These are phyloP conservation scores for Leccinum subrobustum DNA, from an alignment of 1,284 basidiomycete species.

Conservation along the genomic window DNA sequence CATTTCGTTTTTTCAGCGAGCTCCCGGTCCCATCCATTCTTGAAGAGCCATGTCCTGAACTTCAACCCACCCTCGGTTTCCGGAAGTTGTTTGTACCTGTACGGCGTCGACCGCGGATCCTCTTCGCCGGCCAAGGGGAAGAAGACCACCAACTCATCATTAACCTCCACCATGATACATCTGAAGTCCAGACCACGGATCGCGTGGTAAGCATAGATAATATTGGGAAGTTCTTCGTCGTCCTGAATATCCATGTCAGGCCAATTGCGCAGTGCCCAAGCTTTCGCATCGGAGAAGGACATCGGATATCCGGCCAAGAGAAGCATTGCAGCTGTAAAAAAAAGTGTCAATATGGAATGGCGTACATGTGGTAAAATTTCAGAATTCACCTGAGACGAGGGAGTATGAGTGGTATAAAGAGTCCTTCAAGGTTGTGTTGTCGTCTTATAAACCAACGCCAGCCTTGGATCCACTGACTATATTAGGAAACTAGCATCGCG, in stretches of 20 bases:
- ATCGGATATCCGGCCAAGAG: neutral
- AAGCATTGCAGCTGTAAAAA: neutral
- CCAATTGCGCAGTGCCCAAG: neutral
- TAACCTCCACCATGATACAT: neutral
- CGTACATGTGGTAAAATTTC: neutral
- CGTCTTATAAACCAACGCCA: too few species aligned
- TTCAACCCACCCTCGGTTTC: neutral
- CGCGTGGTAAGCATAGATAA: neutral
- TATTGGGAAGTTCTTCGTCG: neutral
- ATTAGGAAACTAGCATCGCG: neutral
- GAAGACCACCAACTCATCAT: neutral
- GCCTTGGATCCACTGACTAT: too few species aligned
- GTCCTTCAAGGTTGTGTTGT: neutral
- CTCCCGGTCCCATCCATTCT: neutral
- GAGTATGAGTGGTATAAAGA: neutral
- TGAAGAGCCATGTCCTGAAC: neutral
- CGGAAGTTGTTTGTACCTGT: neutral
- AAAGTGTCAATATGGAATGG: neutral
- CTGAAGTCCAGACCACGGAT: neutral
- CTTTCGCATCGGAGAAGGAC: neutral
- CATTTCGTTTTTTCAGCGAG: neutral
- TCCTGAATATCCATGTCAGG: neutral
- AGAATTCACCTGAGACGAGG: neutral
- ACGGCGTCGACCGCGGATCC: neutral
- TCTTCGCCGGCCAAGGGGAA: neutral